phyloP scores from a whole-genome alignment of 192 early-diverging fungal species.

The Coemansia sp. region DNA sequence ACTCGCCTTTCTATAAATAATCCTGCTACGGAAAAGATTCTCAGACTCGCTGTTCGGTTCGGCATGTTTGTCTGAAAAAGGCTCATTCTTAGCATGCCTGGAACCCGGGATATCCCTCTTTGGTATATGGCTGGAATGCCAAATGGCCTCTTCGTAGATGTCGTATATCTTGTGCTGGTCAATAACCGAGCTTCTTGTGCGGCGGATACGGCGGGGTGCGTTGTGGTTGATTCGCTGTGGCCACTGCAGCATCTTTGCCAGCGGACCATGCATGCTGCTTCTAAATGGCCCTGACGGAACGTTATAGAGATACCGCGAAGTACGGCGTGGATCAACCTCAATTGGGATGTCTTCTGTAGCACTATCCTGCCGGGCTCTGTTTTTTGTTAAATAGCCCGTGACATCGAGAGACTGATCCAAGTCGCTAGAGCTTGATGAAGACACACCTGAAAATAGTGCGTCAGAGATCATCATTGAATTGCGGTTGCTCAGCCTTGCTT shows the following conservation, averaged over 20 bases:
- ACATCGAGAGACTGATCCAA: background rate
- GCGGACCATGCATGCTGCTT: slow-evolving; percentile 24
- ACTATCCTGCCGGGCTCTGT: background rate
- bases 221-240: slow-evolving; percentile 35
- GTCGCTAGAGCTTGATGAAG: background rate
- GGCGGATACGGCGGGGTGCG: slow-evolving; percentile 10
- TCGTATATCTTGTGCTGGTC: slow-evolving; percentile 55
- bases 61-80: background rate
- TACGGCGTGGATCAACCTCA: slow-evolving; percentile 16
- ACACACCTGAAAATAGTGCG: slow-evolving; percentile 21
- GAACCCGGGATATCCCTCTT: background rate
- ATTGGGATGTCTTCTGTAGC: slow-evolving; percentile 14
- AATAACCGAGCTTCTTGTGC: slow-evolving; percentile 21
- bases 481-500: slow-evolving; percentile 25
- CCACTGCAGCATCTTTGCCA: slow-evolving; percentile 37
- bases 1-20: background rate
- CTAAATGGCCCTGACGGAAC: slow-evolving; percentile 22
- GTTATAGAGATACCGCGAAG: slow-evolving; percentile 48
- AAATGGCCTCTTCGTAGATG: slow-evolving; percentile 52
- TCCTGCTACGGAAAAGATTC: background rate
- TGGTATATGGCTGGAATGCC: slow-evolving; percentile 32
- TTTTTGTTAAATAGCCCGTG: background rate
- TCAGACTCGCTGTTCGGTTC: background rate
- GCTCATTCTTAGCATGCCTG: background rate
- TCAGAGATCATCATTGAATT: slow-evolving; percentile 48